Base-by-base conservation (phyloP, 2,329 filamentous ascomycete genomes). In the Triangularia verruculosa region DNA sequence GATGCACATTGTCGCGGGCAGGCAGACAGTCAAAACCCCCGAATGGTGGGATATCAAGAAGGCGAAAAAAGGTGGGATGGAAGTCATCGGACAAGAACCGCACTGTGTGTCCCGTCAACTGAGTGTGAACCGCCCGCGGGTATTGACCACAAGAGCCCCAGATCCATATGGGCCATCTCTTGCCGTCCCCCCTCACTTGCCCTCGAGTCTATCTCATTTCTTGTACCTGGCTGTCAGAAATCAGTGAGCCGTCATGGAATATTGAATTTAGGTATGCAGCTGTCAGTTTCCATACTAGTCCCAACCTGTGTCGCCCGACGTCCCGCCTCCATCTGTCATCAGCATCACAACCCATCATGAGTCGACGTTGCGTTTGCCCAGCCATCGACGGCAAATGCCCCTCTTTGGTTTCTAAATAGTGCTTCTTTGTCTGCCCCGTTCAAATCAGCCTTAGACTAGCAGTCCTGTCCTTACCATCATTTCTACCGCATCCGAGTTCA, bases 1-100 rank as follows among this genome's bases (percentile, higher is more conserved):
- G 39, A 47, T 47, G 39, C n/a, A 47, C 7, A 47, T 3, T 9
- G 39, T 47, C 39, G 39, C 17, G 39, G 39, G 39, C 15, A n/a
- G 34, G 55, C 55, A 34, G 28, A 17, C 56, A 58, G 56, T 22
- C 22, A 43, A 58, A 43, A 15, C 56, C 56, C 13, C 56, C 56
- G 17, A 58, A 58, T 43, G 32, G 32, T n/a, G 34, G 24, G 28
- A 43, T 22, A 58, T 13, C 32, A 39, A 57, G 43, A 43, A 47
- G 24, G 12, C 8, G 20, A 34, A 9, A 58, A 24, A 30, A 25
- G 17, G 28, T 12, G 55, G 28, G 55, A 57, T 39, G 20, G 55
- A 39, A 32, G 39, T n/a, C 32, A 24, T 58, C 56, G 56, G 20
- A 7, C 6, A 47, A 8, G 39, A 58, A 58, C 30, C 30, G 56